phyloP scores from a whole-genome alignment of 2,329 filamentous ascomycete genomes.

The Pyrenochaeta sp. region DNA sequence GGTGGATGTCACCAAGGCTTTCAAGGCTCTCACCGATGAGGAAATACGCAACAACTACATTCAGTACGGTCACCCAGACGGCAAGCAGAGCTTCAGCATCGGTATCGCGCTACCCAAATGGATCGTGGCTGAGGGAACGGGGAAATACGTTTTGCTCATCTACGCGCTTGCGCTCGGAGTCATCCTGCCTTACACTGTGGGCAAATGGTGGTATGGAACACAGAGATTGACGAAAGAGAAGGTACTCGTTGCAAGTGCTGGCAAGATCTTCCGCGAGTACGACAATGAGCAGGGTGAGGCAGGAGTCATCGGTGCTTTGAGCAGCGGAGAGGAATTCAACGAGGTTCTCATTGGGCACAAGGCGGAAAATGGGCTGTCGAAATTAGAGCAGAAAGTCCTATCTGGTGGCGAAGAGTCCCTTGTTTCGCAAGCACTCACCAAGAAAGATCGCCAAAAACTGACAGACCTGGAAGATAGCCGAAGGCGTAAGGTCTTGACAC shows the following conservation, averaged over 20 bases:
- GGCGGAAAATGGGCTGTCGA: constrained; percentile 80
- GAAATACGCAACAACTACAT: constrained; percentile 97
- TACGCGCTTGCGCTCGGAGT: constrained; percentile 91
- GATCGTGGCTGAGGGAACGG: constrained; percentile 91
- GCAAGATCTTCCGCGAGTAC: constrained; percentile 93
- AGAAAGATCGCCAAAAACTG: constrained; percentile 79
- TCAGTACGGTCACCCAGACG: constrained; percentile 94
- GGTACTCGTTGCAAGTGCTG: constrained; percentile 90
- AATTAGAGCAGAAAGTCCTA: constrained; percentile 83
- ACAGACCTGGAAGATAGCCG: constrained; percentile 81
- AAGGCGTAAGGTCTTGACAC: constrained; percentile 83
- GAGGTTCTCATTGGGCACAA: constrained; percentile 78
- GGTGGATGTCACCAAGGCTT: constrained; percentile 96
- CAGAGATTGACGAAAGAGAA: constrained; percentile 93
- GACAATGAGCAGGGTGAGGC: constrained; percentile 82
- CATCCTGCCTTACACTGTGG: constrained; percentile 89
- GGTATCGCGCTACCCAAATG: constrained; percentile 94
- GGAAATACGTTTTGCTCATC: constrained; percentile 91
- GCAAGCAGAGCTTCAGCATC: constrained; percentile 98
- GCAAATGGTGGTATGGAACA: constrained; percentile 98
- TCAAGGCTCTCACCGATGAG: constrained; percentile 97
- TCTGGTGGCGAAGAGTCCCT: constrained; percentile 63
- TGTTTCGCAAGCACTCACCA: constrained; percentile 67
- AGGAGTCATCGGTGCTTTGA: constrained; percentile 81
- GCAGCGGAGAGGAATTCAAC: constrained; percentile 85